A percentile compares a stretch with the other conserved stretches of the same genome.
Evolutionary conservation across 1,139 yeast genomes (phyloP).

Genomic region (Saccharomyces hybrid): DNA sequence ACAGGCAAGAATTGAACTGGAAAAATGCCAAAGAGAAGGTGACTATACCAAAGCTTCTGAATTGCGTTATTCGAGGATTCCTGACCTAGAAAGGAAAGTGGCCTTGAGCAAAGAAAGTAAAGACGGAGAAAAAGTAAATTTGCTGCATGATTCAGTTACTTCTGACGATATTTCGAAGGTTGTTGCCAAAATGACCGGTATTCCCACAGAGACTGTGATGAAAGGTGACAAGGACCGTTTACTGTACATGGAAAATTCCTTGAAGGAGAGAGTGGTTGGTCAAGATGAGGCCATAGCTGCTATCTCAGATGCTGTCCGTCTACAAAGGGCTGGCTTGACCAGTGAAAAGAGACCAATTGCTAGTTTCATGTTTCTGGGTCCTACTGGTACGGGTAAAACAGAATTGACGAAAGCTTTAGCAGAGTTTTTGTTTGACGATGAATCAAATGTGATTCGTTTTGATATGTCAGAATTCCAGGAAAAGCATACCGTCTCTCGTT

Average conservation of each 20-base stretch:
- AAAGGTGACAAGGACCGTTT: conserved; percentile 91
- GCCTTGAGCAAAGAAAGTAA: conserved; percentile 42
- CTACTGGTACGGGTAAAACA: conserved; percentile 97
- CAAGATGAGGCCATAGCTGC: conserved; percentile 92
- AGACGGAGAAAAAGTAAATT: conserved; percentile 24
- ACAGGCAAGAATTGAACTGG: conserved; percentile 74
- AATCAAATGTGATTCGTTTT: conserved; percentile 75
- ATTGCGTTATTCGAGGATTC: conserved; percentile 78
- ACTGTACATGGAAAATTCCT: conserved; percentile 73
- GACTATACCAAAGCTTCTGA: conserved; percentile 85
- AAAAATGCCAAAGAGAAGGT: conserved; percentile 74
- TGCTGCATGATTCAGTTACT: conserved; percentile 87
- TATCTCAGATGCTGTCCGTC: conserved; percentile 86
- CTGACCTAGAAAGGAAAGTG: conserved; percentile 61
- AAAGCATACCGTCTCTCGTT: conserved; percentile 77
- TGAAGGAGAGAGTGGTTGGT: conserved; percentile 77
- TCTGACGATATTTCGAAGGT: conserved; percentile 91
- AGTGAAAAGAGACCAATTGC: conserved; percentile 93
- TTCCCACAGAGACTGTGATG: conserved; percentile 85
- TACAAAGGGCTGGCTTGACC: conserved; percentile 93
- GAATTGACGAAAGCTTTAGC: conserved; percentile 89
- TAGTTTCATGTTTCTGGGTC: conserved; percentile 90
- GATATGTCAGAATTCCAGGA: conserved; percentile 99
- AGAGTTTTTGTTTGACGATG: conserved; percentile 83
- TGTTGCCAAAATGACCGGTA: conserved; percentile 90